These are phyloP conservation scores for Syzygium grande DNA, from an alignment of 345 rosid genomes.

Conservation along the genomic window DNA sequence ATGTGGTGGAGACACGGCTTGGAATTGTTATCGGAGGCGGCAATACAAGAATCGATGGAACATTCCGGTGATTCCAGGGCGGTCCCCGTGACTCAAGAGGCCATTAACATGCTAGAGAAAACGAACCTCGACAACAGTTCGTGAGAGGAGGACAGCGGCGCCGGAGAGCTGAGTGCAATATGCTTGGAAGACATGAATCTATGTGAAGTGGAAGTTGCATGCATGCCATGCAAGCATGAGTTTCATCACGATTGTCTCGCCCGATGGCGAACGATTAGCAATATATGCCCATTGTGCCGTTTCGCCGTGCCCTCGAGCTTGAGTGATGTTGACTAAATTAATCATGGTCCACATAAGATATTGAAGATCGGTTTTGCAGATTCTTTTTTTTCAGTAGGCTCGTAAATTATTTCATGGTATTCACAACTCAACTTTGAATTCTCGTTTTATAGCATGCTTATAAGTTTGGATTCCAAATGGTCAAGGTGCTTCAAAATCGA, in stretches of 20 bases:
- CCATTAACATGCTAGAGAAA: background rate
- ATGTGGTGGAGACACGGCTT: background rate
- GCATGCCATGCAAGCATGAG: background rate
- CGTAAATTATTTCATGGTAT: background rate
- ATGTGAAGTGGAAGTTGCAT: background rate
- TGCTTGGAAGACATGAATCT: background rate
- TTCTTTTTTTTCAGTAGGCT: background rate
- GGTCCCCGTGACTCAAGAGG: background rate
- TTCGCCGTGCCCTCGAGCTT: background rate
- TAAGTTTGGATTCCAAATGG: background rate
- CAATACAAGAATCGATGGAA: background rate
- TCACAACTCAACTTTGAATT: background rate
- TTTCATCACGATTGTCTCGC: background rate
- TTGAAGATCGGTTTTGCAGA: background rate
- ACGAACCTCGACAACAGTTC: background rate
- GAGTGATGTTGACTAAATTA: background rate
- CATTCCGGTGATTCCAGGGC: background rate
- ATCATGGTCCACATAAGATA: background rate
- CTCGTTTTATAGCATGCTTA: background rate
- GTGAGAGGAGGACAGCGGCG: background rate
- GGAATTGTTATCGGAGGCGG: background rate
- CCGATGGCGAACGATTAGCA: background rate
- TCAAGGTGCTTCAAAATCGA: background rate
- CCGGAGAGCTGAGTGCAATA: background rate
- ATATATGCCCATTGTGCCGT: background rate